Evolutionary conservation across 306 rosid genomes (phyloP).

Genomic region (Calophaca sinica): DNA sequence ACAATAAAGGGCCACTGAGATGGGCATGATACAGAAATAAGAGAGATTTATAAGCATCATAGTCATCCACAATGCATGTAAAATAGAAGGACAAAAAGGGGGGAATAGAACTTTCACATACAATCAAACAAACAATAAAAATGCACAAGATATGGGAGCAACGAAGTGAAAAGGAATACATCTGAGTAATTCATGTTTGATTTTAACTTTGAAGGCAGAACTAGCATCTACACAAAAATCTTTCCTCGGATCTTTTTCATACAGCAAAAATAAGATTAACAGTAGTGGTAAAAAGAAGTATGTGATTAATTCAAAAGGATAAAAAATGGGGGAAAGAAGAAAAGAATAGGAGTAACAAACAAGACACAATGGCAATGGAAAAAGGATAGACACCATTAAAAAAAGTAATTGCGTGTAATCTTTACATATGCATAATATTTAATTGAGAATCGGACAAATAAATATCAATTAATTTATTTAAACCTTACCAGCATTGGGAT

Average conservation of each 20-base stretch:
- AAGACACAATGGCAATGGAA: background rate
- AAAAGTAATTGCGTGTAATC: background rate
- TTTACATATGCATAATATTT: constrained; percentile 9
- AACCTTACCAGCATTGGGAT: constrained; percentile 14
- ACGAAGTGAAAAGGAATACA: background rate
- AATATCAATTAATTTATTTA: constrained; percentile 25
- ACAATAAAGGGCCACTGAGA: constrained; percentile 11
- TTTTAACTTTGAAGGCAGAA: constrained; percentile 23
- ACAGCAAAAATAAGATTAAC: background rate
- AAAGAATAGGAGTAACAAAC: constrained; percentile 4
- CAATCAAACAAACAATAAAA: constrained; percentile 10
- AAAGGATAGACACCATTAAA: background rate
- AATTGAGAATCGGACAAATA: constrained; percentile 14
- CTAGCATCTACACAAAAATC: constrained; percentile 14
- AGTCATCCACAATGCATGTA: constrained; percentile 20
- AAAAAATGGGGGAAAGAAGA: background rate
- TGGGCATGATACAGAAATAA: background rate
- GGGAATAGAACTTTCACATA: background rate
- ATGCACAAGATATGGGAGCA: constrained; percentile 14
- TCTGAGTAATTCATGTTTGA: background rate
- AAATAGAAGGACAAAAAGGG: background rate
- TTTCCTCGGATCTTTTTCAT: background rate
- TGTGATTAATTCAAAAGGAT: background rate
- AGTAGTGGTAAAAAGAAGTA: background rate
- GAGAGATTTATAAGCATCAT: constrained; percentile 8